Evolutionary conservation across 371 early-diverging fungal genomes (phyloP).

Genomic region (Mycotypha africana): DNA sequence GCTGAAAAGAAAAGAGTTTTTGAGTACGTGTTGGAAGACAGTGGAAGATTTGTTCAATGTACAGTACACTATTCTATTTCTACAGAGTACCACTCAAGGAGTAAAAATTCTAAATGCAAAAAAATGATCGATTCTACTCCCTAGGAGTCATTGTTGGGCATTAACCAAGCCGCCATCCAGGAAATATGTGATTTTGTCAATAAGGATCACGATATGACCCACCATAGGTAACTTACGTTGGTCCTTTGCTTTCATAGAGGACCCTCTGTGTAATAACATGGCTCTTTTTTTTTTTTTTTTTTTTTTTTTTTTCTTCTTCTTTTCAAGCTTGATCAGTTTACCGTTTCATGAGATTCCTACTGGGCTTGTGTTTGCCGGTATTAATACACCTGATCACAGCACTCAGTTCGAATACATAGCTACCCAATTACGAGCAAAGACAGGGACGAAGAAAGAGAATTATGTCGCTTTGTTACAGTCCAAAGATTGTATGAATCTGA

Average conservation of each 20-base stretch:
- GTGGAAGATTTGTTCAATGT: too few relatives aligned
- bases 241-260: too few relatives aligned
- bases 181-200: constrained; percentile 47
- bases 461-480: constrained; percentile 65
- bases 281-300: neutral
- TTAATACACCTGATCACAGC: constrained; percentile 44
- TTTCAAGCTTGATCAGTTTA: constrained; percentile 22
- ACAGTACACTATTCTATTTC: too few relatives aligned
- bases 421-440: constrained; percentile 30
- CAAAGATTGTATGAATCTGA: constrained; percentile 54
- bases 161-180: constrained; percentile 38
- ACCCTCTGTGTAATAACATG: neutral
- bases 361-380: constrained; percentile 63
- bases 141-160: constrained; percentile 45
- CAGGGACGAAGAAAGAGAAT: constrained; percentile 21
- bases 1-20: constrained; percentile 29
- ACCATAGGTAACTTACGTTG: constrained; percentile 9
- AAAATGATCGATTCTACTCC: too few relatives aligned
- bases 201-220: constrained; percentile 28
- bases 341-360: constrained; percentile 64
- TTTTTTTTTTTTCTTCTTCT: too few relatives aligned
- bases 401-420: constrained; percentile 44
- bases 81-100: too few relatives aligned
- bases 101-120: too few relatives aligned
- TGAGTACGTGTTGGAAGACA: constrained; percentile 39